Evolutionary conservation across 805 yeast genomes (phyloP).

Genomic region (Metschnikowia koreensis): DNA sequence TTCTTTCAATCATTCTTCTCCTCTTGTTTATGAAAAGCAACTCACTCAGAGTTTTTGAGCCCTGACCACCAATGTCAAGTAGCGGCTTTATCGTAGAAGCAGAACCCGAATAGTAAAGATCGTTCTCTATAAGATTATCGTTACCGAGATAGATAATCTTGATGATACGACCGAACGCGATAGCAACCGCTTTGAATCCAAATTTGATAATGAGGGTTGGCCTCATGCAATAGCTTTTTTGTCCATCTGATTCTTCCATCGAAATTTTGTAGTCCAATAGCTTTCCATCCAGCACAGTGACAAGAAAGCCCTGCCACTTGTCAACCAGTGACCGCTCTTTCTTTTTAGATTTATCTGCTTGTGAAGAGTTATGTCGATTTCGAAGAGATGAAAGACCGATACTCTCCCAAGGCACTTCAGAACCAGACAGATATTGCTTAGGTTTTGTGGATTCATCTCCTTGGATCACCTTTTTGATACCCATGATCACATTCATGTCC

Average conservation of each 20-base stretch:
- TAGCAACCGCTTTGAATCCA: slow-evolving; percentile 76
- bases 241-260: slow-evolving; percentile 42
- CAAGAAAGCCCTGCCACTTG: slow-evolving; percentile 79
- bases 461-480: slow-evolving; percentile 37
- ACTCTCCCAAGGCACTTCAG: neutral
- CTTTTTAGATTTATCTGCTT: neutral
- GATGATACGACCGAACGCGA: slow-evolving; percentile 71
- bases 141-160: slow-evolving; percentile 73
- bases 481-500: slow-evolving; percentile 74
- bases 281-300: slow-evolving; percentile 61
- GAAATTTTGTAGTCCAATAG: slow-evolving; percentile 58
- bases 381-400: slow-evolving; percentile 7
- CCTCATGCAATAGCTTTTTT: slow-evolving; percentile 18
- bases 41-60: slow-evolving; percentile 36
- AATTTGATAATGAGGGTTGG: slow-evolving; percentile 65
- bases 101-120: slow-evolving; percentile 46
- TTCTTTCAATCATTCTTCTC: slow-evolving; percentile 24
- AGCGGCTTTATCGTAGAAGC: slow-evolving; percentile 26
- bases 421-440: neutral
- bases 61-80: slow-evolving; percentile 17
- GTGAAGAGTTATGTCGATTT: neutral
- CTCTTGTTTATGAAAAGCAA: slow-evolving; percentile 54
- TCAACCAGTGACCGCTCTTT: neutral
- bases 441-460: neutral
- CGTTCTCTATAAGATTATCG: slow-evolving; percentile 65